phyloP scores from a whole-genome alignment of 2,329 filamentous ascomycete species.

The Fusarium torulosum region DNA sequence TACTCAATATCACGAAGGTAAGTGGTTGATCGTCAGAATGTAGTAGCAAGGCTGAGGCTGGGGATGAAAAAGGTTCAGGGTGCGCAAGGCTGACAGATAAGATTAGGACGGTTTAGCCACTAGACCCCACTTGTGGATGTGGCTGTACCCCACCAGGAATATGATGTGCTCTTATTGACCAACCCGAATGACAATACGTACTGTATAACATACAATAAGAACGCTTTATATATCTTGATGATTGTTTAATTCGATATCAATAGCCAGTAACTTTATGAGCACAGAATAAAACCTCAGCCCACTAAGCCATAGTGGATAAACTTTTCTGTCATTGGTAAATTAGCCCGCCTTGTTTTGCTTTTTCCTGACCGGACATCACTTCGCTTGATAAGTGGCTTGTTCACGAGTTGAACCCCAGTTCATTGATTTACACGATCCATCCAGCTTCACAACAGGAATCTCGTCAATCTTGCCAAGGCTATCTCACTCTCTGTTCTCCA shows the following conservation, averaged over 20 bases:
- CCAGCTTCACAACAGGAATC: conserved; percentile 11
- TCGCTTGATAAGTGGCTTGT: conserved; percentile 10
- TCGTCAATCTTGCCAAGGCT: conserved; percentile 19
- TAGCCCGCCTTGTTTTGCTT: conserved; percentile 5
- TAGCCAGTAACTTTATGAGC: not conserved
- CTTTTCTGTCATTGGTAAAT: not conserved
- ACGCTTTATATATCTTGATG: conserved; percentile 9
- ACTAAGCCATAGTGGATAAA: not conserved
- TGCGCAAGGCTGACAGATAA: conserved; percentile 41
- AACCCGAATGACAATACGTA: conserved; percentile 16
- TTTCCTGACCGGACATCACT: not conserved
- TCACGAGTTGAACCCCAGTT: conserved; percentile 24
- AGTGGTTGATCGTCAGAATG: conserved; percentile 25
- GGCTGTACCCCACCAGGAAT: conserved; percentile 13
- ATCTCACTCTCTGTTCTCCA: not conserved
- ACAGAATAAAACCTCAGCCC: not conserved
- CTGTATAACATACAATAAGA: not conserved
- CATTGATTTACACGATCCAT: conserved; percentile 41
- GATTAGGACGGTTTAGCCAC: not conserved
- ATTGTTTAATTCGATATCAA: not conserved
- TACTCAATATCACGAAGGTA: conserved; percentile 12
- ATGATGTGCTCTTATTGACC: conserved; percentile 1
- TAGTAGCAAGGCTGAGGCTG: conserved; percentile 47
- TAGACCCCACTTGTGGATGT: conserved; percentile 7
- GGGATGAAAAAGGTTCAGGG: conserved; percentile 38